Percentiles rank a stretch among this genome's conserved stretches.
These are phyloP conservation scores for Wickerhamiella kurtzmanii DNA, from an alignment of 805 yeast species.

Conservation along the genomic window DNA sequence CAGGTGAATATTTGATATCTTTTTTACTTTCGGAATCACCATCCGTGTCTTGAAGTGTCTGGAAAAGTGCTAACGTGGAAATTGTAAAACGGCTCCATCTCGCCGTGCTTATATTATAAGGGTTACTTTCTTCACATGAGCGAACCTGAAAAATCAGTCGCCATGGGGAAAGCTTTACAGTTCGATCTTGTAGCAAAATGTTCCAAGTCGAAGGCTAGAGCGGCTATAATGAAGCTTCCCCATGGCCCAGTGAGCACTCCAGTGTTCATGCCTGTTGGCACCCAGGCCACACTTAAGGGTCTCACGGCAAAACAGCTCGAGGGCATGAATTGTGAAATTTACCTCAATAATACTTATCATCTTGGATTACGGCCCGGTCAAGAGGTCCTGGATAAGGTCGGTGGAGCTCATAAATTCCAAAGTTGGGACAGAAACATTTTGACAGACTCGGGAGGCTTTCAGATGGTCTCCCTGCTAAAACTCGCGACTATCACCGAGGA, in stretches of 20 bases:
- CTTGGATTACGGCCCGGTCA: slow-evolving; percentile 34
- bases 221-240: slow-evolving; percentile 30
- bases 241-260: slow-evolving; percentile 33
- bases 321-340: slow-evolving; percentile 30
- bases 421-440: slow-evolving; percentile 31
- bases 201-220: slow-evolving; percentile 32
- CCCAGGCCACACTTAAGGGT: slow-evolving; percentile 35
- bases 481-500: slow-evolving; percentile 35
- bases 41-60: too few relatives aligned
- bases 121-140: not conserved
- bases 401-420: slow-evolving; percentile 33
- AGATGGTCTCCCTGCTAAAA: slow-evolving; percentile 33
- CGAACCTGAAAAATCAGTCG: not conserved
- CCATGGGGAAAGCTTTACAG: slow-evolving; percentile 21
- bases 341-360: slow-evolving; percentile 34
- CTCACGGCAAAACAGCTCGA: slow-evolving; percentile 31
- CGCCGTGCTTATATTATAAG: too few relatives aligned
- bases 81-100: too few relatives aligned
- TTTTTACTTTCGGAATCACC: too few relatives aligned
- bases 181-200: slow-evolving; percentile 32
- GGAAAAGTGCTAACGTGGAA: too few relatives aligned
- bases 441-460: slow-evolving; percentile 35
- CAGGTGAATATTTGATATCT: too few relatives aligned
- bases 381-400: slow-evolving; percentile 29
- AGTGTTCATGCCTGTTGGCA: slow-evolving; percentile 37